Base-by-base conservation (phyloP, 192 early-diverging fungal genomes). In the Podila horticola region DNA sequence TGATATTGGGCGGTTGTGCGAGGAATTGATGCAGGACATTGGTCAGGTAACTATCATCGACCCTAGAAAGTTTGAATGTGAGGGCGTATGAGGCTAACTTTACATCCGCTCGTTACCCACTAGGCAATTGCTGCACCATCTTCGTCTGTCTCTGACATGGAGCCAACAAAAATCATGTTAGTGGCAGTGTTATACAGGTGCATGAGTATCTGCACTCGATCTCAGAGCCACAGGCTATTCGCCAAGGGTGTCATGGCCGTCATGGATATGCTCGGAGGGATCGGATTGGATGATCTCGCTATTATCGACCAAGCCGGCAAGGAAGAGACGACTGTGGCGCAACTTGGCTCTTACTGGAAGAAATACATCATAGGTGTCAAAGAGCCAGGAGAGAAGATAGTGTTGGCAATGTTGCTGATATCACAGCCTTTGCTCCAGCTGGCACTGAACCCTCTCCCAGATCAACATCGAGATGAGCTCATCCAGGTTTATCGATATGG, bases 371-470 rank as follows among this genome's bases (percentile, higher is more conserved):
- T 24, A 59, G 6, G 57, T 29, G 34, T 28, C 48, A 49, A 22
- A 28, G 1, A 19, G 41, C 7, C 9, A 60, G 24, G 26, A 49
- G 26, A 68, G 11, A 71, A 59, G 6, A 31, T 45, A 7, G 0
- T 66, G 12, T 22, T 69, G 38, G 29, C 24, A 7, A 22, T 81
- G 3, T 63, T 76, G 3, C 33, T 8, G 24, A 48, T 64, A 9
- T 70, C 67, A 0, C 66, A 73, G 38, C 13, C 57, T 5, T 31
- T 72, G 8, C 64, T 81, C 28, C 29, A 71, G 29, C 65, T 81
- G 20, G 50, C 77, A 11, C 19, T 81, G 60, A 67, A 70, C 0
- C 77, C 77, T 26, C 33, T 69, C 45, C 38, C 77, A 8, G 20
- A 24, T 10, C 58, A 62, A 6, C 17, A 36, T 15, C 29, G 22